Evolutionary conservation across 768 basidiomycete genomes (phyloP).

Genomic region (Lentinula detonsa): DNA sequence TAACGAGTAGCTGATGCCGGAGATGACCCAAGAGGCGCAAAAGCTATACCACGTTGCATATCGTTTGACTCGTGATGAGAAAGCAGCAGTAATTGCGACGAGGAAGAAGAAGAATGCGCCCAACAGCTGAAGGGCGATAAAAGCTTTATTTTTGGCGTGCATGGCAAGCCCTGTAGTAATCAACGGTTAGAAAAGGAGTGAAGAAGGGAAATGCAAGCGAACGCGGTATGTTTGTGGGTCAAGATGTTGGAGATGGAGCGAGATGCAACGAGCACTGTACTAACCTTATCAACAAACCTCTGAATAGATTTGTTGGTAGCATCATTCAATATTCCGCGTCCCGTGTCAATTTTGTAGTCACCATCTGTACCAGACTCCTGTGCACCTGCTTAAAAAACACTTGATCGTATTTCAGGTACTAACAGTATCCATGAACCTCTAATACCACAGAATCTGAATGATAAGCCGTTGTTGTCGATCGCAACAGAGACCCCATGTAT

Average conservation of each 20-base stretch:
- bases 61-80: slow-evolving; percentile 12
- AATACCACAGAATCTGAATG: no score
- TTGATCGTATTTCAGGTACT: no score
- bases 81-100: slow-evolving; percentile 14
- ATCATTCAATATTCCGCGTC: no score
- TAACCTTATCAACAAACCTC: no score
- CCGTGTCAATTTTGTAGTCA: no score
- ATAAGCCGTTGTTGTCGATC: no score
- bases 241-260: neutral
- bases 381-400: no score
- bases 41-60: slow-evolving; percentile 25
- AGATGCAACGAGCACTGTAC: no score
- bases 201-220: neutral
- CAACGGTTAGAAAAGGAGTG: neutral
- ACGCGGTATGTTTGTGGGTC: neutral
- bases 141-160: neutral
- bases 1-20: slow-evolving; percentile 20
- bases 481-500: no score
- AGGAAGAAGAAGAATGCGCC: slow-evolving; percentile 17
- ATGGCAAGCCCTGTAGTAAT: neutral
- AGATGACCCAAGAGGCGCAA: slow-evolving; percentile 22
- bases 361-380: no score
- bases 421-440: no score
- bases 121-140: slow-evolving; percentile 14
- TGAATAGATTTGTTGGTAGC: no score